Percentiles rank a stretch among this genome's conserved stretches.
Conservation (phyloP, 2,329 filamentous ascomycete species). For the Botrytis paeoniae region DNA sequence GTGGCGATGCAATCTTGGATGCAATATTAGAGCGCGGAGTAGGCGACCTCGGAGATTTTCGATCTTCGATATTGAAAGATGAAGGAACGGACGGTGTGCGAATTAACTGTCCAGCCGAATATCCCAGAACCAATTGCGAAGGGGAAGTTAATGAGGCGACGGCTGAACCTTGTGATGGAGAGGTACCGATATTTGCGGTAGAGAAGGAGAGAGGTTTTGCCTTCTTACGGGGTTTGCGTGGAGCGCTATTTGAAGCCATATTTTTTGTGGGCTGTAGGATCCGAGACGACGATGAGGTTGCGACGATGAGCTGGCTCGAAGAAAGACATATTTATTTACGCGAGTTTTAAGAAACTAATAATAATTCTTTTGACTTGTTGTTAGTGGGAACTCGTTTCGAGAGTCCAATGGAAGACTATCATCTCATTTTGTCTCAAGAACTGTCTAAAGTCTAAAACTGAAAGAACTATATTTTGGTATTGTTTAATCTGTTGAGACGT, state of each 20-base stretch:
- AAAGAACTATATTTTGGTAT: not conserved
- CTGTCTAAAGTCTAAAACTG: not conserved
- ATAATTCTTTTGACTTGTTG: not conserved
- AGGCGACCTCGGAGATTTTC: not conserved
- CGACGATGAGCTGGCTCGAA: not conserved
- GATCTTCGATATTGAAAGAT: not conserved
- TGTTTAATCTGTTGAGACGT: not conserved
- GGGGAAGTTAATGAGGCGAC: not conserved
- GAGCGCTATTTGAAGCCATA: not conserved
- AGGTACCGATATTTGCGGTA: not conserved
- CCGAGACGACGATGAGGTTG: not conserved
- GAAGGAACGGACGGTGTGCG: not conserved
- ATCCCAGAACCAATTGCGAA: conserved; percentile 6
- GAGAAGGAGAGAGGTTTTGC: not conserved
- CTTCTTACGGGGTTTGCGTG: not conserved
- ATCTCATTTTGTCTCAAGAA: not conserved
- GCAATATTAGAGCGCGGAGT: not conserved
- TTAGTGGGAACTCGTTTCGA: not conserved
- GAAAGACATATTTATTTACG: not conserved
- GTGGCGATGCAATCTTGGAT: not conserved
- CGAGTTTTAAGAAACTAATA: not conserved
- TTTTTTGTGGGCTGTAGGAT: not conserved
- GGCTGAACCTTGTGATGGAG: not conserved
- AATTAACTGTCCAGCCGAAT: not conserved
- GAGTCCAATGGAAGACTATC: not conserved